A percentile compares a stretch with the other conserved stretches of the same genome.
These are phyloP conservation scores for Venturia carpophila DNA, from an alignment of 2,329 filamentous ascomycete genomes.

Conservation along the genomic window DNA sequence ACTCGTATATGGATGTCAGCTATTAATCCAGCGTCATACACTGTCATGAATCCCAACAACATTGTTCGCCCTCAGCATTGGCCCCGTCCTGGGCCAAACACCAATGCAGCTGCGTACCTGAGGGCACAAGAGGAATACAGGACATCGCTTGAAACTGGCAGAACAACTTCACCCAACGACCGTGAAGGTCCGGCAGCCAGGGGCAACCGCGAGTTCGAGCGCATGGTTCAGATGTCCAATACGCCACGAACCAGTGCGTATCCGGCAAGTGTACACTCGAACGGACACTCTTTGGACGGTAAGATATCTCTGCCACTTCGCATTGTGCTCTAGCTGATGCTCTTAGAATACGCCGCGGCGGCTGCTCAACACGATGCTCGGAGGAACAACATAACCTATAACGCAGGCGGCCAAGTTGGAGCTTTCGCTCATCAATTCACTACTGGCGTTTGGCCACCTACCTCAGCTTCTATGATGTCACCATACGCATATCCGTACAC, in stretches of 20 bases:
- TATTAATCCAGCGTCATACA: conserved; percentile 91
- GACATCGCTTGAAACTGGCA: conserved; percentile 9
- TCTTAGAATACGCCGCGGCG: not conserved
- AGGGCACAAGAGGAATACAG: conserved; percentile 14
- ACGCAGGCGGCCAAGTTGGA: conserved; percentile 4
- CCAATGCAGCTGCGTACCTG: conserved; percentile 11
- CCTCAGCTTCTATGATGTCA: not conserved
- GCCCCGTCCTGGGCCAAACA: conserved; percentile 1
- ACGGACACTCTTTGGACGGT: not conserved
- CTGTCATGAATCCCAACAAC: conserved; percentile 49
- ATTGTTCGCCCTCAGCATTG: conserved; percentile 43
- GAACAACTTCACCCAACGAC: conserved; percentile 11
- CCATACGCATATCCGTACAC: conserved; percentile 10
- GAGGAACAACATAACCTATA: conserved; percentile 1
- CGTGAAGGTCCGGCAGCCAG: conserved; percentile 14
- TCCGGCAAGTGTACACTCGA: not conserved
- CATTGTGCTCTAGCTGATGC: not conserved
- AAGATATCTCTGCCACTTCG: not conserved
- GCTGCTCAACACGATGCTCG: conserved; percentile 2
- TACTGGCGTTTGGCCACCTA: conserved; percentile 7
- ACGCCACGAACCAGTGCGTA: conserved; percentile 6
- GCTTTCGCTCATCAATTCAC: conserved; percentile 17
- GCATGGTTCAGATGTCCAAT: conserved; percentile 6
- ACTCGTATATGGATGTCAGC: conserved; percentile 99
- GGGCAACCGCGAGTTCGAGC: conserved; percentile 16